A percentile compares a stretch with the other conserved stretches of the same genome.
Conservation (phyloP, 768 basidiomycete species). For the Lentinula raphanica region DNA sequence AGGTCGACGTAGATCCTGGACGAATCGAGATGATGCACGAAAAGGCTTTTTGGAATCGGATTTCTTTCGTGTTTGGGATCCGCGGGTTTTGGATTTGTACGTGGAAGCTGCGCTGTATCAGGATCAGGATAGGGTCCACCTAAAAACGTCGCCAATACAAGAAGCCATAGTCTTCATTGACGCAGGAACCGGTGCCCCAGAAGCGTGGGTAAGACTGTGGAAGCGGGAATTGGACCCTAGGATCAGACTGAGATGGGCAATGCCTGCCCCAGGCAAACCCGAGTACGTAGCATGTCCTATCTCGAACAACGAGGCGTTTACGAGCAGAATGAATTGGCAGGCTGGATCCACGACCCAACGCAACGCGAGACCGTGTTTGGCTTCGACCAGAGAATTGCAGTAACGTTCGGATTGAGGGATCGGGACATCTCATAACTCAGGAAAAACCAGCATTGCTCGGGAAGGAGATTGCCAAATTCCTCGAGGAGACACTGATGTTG, state of each 20-base stretch:
- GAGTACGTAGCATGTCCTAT: slow-evolving; percentile 24
- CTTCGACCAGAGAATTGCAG: slow-evolving; percentile 35
- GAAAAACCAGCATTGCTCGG: slow-evolving; percentile 32
- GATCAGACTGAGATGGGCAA: slow-evolving; percentile 49
- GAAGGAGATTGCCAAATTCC: slow-evolving; percentile 7
- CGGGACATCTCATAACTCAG: slow-evolving; percentile 45
- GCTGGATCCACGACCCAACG: slow-evolving; percentile 26
- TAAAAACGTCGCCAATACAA: slow-evolving; percentile 64
- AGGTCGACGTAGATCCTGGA: slow-evolving; percentile 57
- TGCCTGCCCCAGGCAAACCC: slow-evolving; percentile 39
- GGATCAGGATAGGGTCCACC: slow-evolving; percentile 33
- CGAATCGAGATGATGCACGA: slow-evolving; percentile 56
- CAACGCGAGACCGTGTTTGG: slow-evolving; percentile 37
- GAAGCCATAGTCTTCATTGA: slow-evolving; percentile 63
- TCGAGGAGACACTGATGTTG: neutral
- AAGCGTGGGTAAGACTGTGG: slow-evolving; percentile 36
- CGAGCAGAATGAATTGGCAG: slow-evolving; percentile 8
- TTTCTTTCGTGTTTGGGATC: slow-evolving; percentile 73
- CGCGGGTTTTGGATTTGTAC: slow-evolving; percentile 53
- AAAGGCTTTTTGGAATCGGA: slow-evolving; percentile 41
- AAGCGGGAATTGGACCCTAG: slow-evolving; percentile 36
- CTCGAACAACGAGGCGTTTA: too few species aligned
- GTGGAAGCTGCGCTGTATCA: slow-evolving; percentile 51
- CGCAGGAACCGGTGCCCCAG: slow-evolving; percentile 28
- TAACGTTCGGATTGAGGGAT: slow-evolving; percentile 32